Evolutionary conservation across 78 protist genomes (phyloP).

Genomic region (Acrasis kona): DNA sequence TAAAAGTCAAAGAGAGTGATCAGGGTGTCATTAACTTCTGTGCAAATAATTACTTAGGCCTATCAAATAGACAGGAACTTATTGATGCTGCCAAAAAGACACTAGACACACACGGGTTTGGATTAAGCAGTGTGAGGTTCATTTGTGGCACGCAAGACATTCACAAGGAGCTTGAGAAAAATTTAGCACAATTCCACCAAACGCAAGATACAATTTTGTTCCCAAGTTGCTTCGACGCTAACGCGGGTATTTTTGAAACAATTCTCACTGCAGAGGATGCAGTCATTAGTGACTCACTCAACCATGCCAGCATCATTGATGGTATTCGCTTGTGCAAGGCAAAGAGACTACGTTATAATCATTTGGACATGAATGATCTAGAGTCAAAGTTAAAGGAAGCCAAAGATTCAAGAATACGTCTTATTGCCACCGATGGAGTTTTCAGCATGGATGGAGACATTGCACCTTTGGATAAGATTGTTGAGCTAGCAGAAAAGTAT

Average conservation of each 20-base stretch:
- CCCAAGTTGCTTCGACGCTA: conserved; percentile 66
- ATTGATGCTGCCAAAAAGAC: conserved; percentile 22
- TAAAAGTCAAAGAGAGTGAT: not conserved
- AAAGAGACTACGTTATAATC: conserved; percentile 5
- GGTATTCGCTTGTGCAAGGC: conserved; percentile 68
- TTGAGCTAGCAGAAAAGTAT: conserved; percentile 45
- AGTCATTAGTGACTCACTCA: conserved; percentile 50
- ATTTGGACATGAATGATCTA: conserved; percentile 42
- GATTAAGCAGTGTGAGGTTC: conserved; percentile 57
- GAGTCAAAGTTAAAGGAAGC: conserved; percentile 36
- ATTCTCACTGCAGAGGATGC: conserved; percentile 49
- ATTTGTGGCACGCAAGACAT: conserved; percentile 67
- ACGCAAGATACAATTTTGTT: conserved; percentile 52
- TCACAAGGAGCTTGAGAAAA: conserved; percentile 51
- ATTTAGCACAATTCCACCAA: conserved; percentile 37
- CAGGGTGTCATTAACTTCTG: conserved; percentile 47
- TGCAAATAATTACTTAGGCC: conserved; percentile 67
- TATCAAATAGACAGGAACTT: conserved; percentile 18
- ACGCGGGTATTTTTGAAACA: conserved; percentile 65
- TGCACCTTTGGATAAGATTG: conserved; percentile 65
- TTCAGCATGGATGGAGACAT: conserved; percentile 83
- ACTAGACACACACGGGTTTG: conserved; percentile 38
- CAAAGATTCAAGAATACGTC: not conserved
- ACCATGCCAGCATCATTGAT: conserved; percentile 74
- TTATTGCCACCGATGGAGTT: conserved; percentile 67